Conservation (phyloP, 495 filamentous ascomycete genomes). For the Rostrohypoxylon terebratum region DNA sequence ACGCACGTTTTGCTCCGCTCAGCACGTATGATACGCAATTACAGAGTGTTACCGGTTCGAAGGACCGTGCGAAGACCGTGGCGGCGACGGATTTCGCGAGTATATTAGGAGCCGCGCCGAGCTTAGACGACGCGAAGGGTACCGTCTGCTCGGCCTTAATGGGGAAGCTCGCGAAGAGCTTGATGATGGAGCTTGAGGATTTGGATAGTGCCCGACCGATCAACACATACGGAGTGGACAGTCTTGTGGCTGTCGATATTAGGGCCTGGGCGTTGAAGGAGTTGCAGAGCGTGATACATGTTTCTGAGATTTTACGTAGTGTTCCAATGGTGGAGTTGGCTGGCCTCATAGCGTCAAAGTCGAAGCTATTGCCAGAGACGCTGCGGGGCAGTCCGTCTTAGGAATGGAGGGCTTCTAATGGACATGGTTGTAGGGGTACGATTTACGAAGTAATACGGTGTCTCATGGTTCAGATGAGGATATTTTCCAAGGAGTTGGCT, state of each 20-base stretch:
- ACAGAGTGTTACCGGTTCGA: conserved; percentile 25
- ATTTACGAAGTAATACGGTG: not conserved
- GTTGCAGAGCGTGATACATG: conserved; percentile 59
- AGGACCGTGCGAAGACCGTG: conserved; percentile 17
- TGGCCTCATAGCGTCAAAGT: conserved; percentile 44
- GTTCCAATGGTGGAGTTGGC: conserved; percentile 52
- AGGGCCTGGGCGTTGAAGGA: conserved; percentile 60
- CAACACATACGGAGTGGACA: conserved; percentile 58
- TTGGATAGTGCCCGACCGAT: conserved; percentile 46
- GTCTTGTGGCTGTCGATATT: conserved; percentile 62
- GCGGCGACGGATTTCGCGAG: conserved; percentile 41
- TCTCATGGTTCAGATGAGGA: not conserved
- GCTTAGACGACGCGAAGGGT: conserved; percentile 32
- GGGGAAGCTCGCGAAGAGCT: conserved; percentile 46
- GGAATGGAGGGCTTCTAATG: not conserved
- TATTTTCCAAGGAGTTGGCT: not conserved
- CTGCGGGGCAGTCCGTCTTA: conserved; percentile 7
- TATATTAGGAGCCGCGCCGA: conserved; percentile 35
- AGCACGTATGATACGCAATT: conserved; percentile 50
- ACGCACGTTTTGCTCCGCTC: conserved; percentile 58
- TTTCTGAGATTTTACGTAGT: conserved; percentile 64
- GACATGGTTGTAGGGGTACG: not conserved
- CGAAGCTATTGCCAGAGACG: conserved; percentile 41
- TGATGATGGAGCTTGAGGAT: conserved; percentile 49
- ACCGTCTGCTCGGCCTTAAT: conserved; percentile 46